Base-by-base conservation (phyloP, 1,284 basidiomycete genomes). In the Pseudomicrostroma phylloplanum region DNA sequence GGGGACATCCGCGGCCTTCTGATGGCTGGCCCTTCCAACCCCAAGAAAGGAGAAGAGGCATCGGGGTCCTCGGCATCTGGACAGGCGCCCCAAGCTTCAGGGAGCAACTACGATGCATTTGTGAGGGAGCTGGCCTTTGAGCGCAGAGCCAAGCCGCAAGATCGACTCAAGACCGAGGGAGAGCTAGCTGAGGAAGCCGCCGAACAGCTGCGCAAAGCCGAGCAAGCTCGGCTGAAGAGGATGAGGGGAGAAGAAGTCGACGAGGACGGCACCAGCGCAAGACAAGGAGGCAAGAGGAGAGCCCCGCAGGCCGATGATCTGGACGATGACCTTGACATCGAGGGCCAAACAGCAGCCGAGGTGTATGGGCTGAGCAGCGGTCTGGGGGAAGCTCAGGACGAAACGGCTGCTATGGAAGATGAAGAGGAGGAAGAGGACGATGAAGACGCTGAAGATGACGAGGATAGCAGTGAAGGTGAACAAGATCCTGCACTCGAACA, bases 141-240 rank as follows among this genome's bases (percentile, higher is more conserved):
- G 63, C 87, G 89, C 68, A 86, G 96, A 2, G 90, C 94, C 8
- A 90, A 93, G 74, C 91, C 96, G 0, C 96, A 92, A 76, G 91
- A 99, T 78, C 83, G 96, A 61, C 91, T 92, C 48, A 97, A 96
- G 82, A 96, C 93, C 0, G 94, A 96, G 73, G 92, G 94, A 70
- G 96, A 99, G 79, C 74, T 91, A 13, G 93, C 92, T 1, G 72
- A 89, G 61, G 92, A 96, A 69, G 90, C 91, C 76, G 93, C 91
- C 70, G 89, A 92, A 72, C 83, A 86, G 1, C 81, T 98, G 56
- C 89, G 93, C 81, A 88, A 87, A 76, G 90, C 90, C 0, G 96
- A 99, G 81, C 84, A 85, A 66, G 86, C 84, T 70, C 84, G 96
- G 17, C 79, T 88, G 59, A 84, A 87, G 68, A 86, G 96, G 19